Evolutionary conservation across 208 protist genomes (phyloP).

Genomic region (Acanthamoeba castellanii): DNA sequence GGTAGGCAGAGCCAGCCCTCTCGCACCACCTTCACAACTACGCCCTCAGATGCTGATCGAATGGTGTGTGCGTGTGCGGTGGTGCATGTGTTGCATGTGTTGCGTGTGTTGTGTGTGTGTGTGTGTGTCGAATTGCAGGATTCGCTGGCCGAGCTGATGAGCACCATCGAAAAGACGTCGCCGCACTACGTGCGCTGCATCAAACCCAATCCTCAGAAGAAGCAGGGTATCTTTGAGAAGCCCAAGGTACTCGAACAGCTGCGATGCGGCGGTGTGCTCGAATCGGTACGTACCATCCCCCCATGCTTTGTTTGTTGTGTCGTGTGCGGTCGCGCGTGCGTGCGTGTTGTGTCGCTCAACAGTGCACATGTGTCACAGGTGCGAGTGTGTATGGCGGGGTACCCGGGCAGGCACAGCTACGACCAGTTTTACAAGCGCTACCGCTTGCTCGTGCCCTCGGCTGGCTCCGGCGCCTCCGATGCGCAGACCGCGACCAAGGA

Average conservation of each 20-base stretch:
- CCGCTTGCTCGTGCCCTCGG: constrained; percentile 26
- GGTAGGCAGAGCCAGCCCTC: neutral
- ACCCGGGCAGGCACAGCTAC: constrained; percentile 70
- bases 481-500: constrained; percentile 27
- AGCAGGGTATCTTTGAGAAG: constrained; percentile 80
- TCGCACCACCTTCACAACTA: neutral
- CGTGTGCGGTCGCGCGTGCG: no score
- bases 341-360: constrained; percentile 78
- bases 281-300: constrained; percentile 90
- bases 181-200: constrained; percentile 91
- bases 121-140: neutral
- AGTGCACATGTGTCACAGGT: constrained; percentile 80
- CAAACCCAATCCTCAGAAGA: constrained; percentile 90
- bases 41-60: no score
- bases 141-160: constrained; percentile 83
- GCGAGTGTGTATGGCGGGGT: constrained; percentile 80
- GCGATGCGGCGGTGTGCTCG: constrained; percentile 82
- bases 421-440: constrained; percentile 59
- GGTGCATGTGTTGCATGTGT: no score
- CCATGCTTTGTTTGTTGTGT: constrained; percentile 93
- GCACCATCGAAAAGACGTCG: constrained; percentile 82
- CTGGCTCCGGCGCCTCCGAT: neutral
- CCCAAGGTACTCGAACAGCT: constrained; percentile 79
- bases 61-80: no score
- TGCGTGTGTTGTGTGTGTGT: no score